Base-by-base conservation (phyloP, 768 basidiomycete genomes). In the Albatrellus ellisii region DNA sequence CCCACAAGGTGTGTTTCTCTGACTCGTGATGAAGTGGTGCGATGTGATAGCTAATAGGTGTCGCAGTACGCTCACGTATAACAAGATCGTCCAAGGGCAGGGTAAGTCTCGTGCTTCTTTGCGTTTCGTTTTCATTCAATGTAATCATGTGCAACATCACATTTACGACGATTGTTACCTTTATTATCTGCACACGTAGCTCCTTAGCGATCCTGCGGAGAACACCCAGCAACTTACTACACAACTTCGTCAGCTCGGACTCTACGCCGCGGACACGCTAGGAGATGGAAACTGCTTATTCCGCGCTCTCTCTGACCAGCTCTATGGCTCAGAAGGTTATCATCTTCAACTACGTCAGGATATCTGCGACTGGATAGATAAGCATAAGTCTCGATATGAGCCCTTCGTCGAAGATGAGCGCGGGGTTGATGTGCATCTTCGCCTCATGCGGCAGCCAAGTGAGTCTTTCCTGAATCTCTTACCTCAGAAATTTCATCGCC, bases 281-380 rank as follows among this genome's bases (percentile, higher is more conserved):
- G 89, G 87, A 39, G 85, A 94, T 59, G 90, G 91, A 36, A 94
- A 92, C 62, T 95, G 90, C 60, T 74, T 95, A 48, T 95, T 92
- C 62, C 79, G 89, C 35, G 87, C 90, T 0, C 69, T 92, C 42
- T 79, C 81, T 35, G 90, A 94, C 62, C 90, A 94, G 58, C 66
- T 89, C 14, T 76, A 80, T 50, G 90, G 90, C 46, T 69, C 80
- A 2, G 75, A 79, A 10, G 69, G 75, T 10, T 65, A 69, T 41
- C 89, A 94, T 50, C 59, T 67, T 27, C 69, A 73, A 44, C 68
- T 92, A 18, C 69, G 90, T 36, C 60, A 69, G 49, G 75, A 84
- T 27, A 77, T 92, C 31, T 91, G 87, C 59, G 77, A 85, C 54
- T 89, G 82, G 76, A 80, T 92, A 42, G 73, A 73, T 42, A 49